phyloP scores from a whole-genome alignment of 169 alveolate genomes.

The Plasmodium chabaudi region DNA sequence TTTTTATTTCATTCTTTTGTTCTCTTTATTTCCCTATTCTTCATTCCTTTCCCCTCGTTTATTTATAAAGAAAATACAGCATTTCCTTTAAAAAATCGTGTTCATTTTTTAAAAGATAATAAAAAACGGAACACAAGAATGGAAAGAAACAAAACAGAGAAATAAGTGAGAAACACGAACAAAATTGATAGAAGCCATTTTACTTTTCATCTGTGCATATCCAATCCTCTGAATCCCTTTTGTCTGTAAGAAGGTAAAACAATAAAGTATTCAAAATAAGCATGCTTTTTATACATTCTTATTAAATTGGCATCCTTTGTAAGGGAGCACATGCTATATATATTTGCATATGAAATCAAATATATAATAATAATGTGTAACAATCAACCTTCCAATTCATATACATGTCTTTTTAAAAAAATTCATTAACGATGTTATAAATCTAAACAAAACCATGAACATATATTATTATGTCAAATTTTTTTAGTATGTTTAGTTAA shows the following conservation, averaged over 20 bases:
- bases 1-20: not conserved
- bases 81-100: not conserved
- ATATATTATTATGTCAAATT: no score
- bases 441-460: no score
- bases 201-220: slow-evolving; percentile 74
- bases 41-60: not conserved
- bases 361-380: no score
- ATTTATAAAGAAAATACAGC: not conserved
- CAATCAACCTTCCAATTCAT: no score
- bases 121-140: not conserved
- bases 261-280: not conserved
- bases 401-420: no score
- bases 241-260: slow-evolving; percentile 27
- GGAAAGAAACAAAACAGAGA: not conserved
- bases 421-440: no score
- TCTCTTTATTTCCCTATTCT: not conserved
- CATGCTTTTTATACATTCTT: no score
- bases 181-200: not conserved
- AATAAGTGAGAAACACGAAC: not conserved
- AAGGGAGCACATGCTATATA: no score
- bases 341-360: no score
- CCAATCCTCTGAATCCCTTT: slow-evolving; percentile 53
- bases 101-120: not conserved
- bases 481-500: not conserved
- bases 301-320: no score